phyloP scores from a whole-genome alignment of 2,329 filamentous ascomycete genomes.

The Colletotrichum navitas region DNA sequence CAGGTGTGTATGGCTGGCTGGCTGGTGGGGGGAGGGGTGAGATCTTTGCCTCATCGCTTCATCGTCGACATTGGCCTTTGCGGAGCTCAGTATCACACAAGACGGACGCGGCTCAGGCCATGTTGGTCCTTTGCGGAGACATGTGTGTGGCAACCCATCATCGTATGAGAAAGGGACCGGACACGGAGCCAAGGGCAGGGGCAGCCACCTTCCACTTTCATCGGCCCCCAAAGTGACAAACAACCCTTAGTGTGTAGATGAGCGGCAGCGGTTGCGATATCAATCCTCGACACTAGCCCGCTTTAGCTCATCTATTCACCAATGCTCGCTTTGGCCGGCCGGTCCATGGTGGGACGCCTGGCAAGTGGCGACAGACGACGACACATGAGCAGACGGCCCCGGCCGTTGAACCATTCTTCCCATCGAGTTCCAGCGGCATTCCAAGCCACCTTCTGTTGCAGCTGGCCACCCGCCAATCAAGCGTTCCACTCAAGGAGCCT shows the following conservation, averaged over 20 bases:
- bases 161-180: conserved; percentile 35
- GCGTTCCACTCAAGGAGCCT: neutral
- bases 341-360: conserved; percentile 7
- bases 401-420: neutral
- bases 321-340: conserved; percentile 4
- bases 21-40: conserved; percentile 16
- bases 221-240: conserved; percentile 41
- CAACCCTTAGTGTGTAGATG: conserved; percentile 14
- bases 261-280: conserved; percentile 29
- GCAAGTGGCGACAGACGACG: neutral
- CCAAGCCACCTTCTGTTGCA: conserved; percentile 24
- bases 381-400: neutral
- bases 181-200: conserved; percentile 29
- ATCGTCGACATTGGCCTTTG: conserved; percentile 37
- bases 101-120: conserved; percentile 39
- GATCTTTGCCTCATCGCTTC: conserved; percentile 21
- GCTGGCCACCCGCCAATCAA: neutral
- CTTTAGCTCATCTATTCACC: conserved; percentile 4
- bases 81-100: conserved; percentile 34
- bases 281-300: conserved; percentile 10
- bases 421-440: conserved; percentile 12
- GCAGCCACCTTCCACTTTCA: conserved; percentile 37
- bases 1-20: neutral
- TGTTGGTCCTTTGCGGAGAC: conserved; percentile 19
- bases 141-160: conserved; percentile 22